Evolutionary conservation across 148 eudicot genomes (phyloP).

Genomic region (Fagopyrum tataricum): DNA sequence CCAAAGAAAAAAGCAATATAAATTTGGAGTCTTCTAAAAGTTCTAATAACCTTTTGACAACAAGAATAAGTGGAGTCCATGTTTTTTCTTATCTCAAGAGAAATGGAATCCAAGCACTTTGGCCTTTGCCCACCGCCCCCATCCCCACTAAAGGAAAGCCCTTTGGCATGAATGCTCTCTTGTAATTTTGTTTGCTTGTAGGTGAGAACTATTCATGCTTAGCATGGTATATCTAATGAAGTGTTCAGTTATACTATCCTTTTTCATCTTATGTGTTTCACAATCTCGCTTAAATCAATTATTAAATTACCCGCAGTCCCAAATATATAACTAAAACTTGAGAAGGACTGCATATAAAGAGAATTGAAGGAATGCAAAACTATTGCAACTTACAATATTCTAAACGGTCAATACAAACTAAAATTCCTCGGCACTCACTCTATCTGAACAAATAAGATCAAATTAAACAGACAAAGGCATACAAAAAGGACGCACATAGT

Average conservation of each 20-base stretch:
- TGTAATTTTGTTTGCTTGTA: constrained; percentile 8
- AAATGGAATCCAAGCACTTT: constrained; percentile 7
- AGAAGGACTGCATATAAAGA: neutral
- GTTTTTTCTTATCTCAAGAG: constrained; percentile 10
- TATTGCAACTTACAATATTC: neutral
- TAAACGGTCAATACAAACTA: neutral
- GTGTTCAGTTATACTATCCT: neutral
- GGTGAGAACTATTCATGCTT: neutral
- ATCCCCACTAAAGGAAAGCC: neutral
- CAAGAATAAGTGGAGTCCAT: neutral
- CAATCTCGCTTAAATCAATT: neutral
- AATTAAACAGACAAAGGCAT: neutral
- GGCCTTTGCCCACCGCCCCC: neutral
- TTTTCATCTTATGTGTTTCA: neutral
- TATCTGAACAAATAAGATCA: neutral
- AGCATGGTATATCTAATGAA: constrained; percentile 1
- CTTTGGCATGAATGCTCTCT: neutral
- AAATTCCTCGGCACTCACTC: neutral
- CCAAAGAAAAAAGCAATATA: constrained; percentile 1
- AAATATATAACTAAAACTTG: neutral
- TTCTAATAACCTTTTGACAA: constrained; percentile 1
- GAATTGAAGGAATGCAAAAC: neutral
- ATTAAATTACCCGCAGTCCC: neutral
- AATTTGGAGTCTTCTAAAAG: constrained; percentile 9
- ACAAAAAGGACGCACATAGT: neutral